Evolutionary conservation across 192 early-diverging fungal genomes (phyloP), one percentile per base, ranked within the genome.

Genomic region (Phycomyces nitens): DNA sequence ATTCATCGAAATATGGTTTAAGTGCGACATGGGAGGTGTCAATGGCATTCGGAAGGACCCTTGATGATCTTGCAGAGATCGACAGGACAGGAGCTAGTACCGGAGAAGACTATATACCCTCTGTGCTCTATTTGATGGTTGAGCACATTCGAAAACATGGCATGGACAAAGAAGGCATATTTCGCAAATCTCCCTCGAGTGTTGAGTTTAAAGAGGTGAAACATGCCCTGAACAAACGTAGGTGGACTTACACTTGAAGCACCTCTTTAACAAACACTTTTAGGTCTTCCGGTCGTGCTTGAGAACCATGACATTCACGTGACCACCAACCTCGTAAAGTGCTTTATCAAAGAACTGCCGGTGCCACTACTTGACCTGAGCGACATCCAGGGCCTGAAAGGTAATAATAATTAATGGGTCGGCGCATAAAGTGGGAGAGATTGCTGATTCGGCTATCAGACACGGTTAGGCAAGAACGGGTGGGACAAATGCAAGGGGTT

Each of bases 81-180:
- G 44, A 47, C 18, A 18, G 44, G 18, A 47, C 44, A 11, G 44
- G 18, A n/a, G 16, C 68, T 34, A 34, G 7, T 34, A 34, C 7
- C 29, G 29, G 29, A 42, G 62, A 77, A 50, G 71, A 75, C 26
- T 75, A 82, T 39, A 91, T 97, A 16, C 95, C 95, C 6, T 66
- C 72, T 5, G 86, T 94, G 20, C 82, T 93, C 8, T 78, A 74
- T 26, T 89, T 92, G 29, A 86, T 88, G 50, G 79, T 94, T 22
- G 72, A 79, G 21, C 91, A 88, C 68, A 80, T 97, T 40, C 72
- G 80, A 55, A 66, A 74, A 14, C 62, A 91, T 40, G 92, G 87
- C 0, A 76, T 97, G 50, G 76, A 84, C 51, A 81, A 85, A 16
- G 90, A 92, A 65, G 95, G 94, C n/a, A 69, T 97, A n/a, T 97